These are phyloP conservation scores for Rhizodiscina lignyota DNA, from an alignment of 495 filamentous ascomycete species.

Conservation along the genomic window DNA sequence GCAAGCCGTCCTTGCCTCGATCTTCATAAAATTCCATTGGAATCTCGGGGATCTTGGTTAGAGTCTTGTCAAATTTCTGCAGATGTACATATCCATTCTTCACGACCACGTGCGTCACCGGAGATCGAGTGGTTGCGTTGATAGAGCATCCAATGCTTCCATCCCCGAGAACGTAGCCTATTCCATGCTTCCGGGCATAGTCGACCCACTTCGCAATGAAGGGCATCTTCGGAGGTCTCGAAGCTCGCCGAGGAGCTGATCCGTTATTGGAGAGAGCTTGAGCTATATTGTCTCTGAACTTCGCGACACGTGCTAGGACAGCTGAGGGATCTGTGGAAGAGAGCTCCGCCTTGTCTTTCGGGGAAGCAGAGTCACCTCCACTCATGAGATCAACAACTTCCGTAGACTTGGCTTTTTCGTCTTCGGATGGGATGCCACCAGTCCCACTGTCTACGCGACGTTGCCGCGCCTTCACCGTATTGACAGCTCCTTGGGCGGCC, in stretches of 20 bases:
- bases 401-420: too few species aligned
- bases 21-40: constrained; percentile 74
- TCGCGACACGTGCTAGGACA: constrained; percentile 16
- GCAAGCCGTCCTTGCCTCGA: constrained; percentile 44
- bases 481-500: too few species aligned
- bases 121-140: constrained; percentile 11
- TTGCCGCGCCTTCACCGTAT: too few species aligned
- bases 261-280: constrained; percentile 14
- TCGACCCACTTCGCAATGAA: constrained; percentile 26
- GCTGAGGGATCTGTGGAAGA: constrained; percentile 15
- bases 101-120: constrained; percentile 18
- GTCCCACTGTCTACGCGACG: too few species aligned
- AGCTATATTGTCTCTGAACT: constrained; percentile 18
- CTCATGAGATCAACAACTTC: too few species aligned
- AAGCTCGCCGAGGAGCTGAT: constrained; percentile 1
- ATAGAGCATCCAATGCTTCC: constrained; percentile 21
- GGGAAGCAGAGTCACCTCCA: too few species aligned
- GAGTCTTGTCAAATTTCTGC: constrained; percentile 30
- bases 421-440: too few species aligned
- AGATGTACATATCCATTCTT: constrained; percentile 33
- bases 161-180: constrained; percentile 23
- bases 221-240: constrained; percentile 11
- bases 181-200: constrained; percentile 23
- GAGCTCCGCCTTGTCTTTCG: constrained; percentile 6
- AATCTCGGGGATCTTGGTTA: constrained; percentile 39